phyloP scores from a whole-genome alignment of 306 rosid species.

The Delonix regia region DNA sequence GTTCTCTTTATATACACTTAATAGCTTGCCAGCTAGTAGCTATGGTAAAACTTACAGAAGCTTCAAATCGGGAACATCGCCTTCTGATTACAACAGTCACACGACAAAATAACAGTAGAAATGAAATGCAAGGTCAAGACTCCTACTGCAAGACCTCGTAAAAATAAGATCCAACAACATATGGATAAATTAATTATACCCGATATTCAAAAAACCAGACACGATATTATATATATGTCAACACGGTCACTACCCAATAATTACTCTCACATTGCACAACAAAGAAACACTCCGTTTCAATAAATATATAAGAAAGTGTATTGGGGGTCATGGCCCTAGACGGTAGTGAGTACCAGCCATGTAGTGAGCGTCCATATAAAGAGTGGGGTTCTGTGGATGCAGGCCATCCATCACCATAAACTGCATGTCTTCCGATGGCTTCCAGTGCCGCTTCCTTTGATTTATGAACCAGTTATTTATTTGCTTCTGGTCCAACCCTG shows the following conservation, averaged over 20 bases:
- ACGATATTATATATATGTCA: background rate
- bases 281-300: background rate
- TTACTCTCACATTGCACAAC: constrained; percentile 31
- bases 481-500: constrained; percentile 96
- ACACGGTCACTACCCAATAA: constrained; percentile 1
- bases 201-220: constrained; percentile 17
- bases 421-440: constrained; percentile 98
- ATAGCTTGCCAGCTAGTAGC: background rate
- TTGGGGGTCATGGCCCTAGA: constrained; percentile 62
- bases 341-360: constrained; percentile 82
- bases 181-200: background rate
- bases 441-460: constrained; percentile 99
- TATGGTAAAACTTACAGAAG: constrained; percentile 7
- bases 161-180: constrained; percentile 15
- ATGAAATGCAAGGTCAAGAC: background rate
- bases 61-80: constrained; percentile 4
- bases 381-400: constrained; percentile 74
- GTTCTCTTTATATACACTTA: background rate
- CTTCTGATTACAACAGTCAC: constrained; percentile 30
- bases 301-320: background rate
- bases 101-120: constrained; percentile 19
- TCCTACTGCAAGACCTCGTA: background rate
- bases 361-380: constrained; percentile 82
- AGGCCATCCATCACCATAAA: constrained; percentile 98
- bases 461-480: constrained; percentile 98